phyloP scores from a whole-genome alignment of 2,329 filamentous ascomycete genomes.

The Aaosphaeria pasadenensis region DNA sequence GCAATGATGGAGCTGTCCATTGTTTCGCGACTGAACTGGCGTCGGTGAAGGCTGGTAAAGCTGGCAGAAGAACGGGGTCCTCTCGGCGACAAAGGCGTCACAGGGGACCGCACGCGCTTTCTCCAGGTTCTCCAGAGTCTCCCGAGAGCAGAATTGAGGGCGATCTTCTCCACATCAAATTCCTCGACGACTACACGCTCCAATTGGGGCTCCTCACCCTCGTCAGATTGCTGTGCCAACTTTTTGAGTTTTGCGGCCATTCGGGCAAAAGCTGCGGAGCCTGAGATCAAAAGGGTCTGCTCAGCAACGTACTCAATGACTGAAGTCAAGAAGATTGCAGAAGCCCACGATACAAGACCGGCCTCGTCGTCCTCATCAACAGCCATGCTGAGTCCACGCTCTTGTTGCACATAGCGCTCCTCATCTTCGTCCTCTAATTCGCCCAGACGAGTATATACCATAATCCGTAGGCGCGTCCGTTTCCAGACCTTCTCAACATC shows the following conservation, averaged over 20 bases:
- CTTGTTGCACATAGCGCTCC: conserved; percentile 80
- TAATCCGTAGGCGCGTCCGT: conserved; percentile 84
- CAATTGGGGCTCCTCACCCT: conserved; percentile 56
- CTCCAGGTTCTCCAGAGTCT: conserved; percentile 94
- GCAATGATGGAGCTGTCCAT: conserved; percentile 18
- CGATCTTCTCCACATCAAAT: conserved; percentile 87
- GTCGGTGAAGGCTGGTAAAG: conserved; percentile 27
- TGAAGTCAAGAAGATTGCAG: conserved; percentile 93
- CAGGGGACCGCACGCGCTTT: conserved; percentile 64
- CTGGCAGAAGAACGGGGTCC: conserved; percentile 25
- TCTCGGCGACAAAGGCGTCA: conserved; percentile 18
- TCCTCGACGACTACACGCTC: conserved; percentile 83
- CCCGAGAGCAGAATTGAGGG: conserved; percentile 83
- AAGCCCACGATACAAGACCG: conserved; percentile 73
- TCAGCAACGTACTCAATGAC: conserved; percentile 94
- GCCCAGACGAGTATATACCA: conserved; percentile 96
- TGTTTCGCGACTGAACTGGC: conserved; percentile 27
- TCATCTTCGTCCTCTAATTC: conserved; percentile 98
- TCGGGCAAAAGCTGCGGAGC: conserved; percentile 76
- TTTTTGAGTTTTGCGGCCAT: conserved; percentile 41
- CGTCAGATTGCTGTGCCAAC: conserved; percentile 21
- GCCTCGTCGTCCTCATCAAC: conserved; percentile 34
- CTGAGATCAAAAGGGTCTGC: conserved; percentile 81
- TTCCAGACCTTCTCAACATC: conserved; percentile 95
- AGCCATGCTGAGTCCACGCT: conserved; percentile 60